Evolutionary conservation across 2,329 filamentous ascomycete genomes (phyloP).

Genomic region (Fusarium praegraminearum): DNA sequence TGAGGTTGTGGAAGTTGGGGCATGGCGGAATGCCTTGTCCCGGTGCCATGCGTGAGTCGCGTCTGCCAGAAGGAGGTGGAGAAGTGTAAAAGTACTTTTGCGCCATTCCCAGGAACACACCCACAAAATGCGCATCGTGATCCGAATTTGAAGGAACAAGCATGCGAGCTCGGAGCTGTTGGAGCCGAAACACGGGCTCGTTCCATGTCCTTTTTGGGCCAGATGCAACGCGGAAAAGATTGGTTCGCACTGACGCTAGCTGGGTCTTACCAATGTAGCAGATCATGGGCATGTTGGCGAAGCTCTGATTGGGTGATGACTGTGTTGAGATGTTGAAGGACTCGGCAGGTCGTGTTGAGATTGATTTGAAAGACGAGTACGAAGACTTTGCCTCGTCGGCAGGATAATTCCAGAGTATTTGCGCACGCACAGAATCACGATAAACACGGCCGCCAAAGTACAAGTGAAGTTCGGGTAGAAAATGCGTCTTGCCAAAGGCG

Average conservation of each 20-base stretch:
- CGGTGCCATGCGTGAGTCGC: constrained; percentile 47
- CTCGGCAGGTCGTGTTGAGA: constrained; percentile 53
- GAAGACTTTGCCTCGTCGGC: constrained; percentile 42
- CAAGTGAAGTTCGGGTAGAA: constrained; percentile 59
- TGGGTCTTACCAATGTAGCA: constrained; percentile 63
- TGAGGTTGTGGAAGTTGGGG: constrained; percentile 60
- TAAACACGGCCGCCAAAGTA: constrained; percentile 63
- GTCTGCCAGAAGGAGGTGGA: constrained; percentile 37
- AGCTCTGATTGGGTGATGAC: constrained; percentile 41
- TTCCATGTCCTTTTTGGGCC: constrained; percentile 59
- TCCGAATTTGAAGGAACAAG: constrained; percentile 62
- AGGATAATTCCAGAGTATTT: constrained; percentile 63
- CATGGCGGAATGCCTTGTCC: constrained; percentile 36
- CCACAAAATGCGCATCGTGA: constrained; percentile 65
- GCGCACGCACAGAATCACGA: constrained; percentile 59
- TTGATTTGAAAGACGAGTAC: constrained; percentile 52
- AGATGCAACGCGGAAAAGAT: constrained; percentile 60
- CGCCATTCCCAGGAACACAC: constrained; percentile 67
- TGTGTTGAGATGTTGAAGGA: constrained; percentile 47
- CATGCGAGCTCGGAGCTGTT: constrained; percentile 60
- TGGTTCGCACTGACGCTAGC: constrained; percentile 59
- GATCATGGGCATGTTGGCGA: constrained; percentile 52
- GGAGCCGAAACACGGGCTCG: constrained; percentile 61
- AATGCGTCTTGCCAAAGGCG: constrained; percentile 48
- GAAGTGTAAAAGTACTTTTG: constrained; percentile 64